phyloP scores from a whole-genome alignment of 768 basidiomycete species.

The Mrakia gelida region DNA sequence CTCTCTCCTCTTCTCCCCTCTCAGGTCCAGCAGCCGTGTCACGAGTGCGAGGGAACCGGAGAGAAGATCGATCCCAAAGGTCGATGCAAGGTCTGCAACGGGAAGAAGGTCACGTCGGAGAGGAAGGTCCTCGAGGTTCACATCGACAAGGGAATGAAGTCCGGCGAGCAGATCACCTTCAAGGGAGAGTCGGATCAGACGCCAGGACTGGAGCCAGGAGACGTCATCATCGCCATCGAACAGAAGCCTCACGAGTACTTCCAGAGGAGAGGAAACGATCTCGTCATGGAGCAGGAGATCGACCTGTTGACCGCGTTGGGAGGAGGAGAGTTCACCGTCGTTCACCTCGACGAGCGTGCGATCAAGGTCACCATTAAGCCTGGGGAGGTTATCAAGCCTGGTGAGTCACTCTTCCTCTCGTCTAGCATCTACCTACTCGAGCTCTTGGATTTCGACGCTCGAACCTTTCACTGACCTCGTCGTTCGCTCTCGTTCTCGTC shows the following conservation, averaged over 20 bases:
- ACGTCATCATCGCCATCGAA: constrained; percentile 89
- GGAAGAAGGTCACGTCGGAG: constrained; percentile 89
- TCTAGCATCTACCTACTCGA: too few relatives aligned
- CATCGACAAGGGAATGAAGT: constrained; percentile 97
- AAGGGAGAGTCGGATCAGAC: constrained; percentile 88
- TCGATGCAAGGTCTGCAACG: constrained; percentile 85
- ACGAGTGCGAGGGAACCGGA: constrained; percentile 88
- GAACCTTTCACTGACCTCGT: background rate
- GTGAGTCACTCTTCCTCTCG: constrained; percentile 52
- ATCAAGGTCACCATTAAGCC: constrained; percentile 73
- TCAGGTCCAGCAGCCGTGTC: constrained; percentile 91
- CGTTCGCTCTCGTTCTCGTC: constrained; percentile 2
- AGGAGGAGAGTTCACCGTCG: constrained; percentile 83
- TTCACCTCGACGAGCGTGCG: constrained; percentile 88
- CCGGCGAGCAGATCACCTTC: constrained; percentile 84
- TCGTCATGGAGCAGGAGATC: constrained; percentile 79
- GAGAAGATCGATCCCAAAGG: constrained; percentile 93
- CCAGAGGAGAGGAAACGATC: constrained; percentile 81
- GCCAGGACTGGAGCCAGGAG: constrained; percentile 81
- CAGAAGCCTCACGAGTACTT: constrained; percentile 87
- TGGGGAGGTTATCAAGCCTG: constrained; percentile 88
- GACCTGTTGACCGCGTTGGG: constrained; percentile 90
- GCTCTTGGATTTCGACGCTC: too few relatives aligned
- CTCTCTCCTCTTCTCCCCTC: background rate
- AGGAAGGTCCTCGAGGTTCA: constrained; percentile 97